Conservation (phyloP, 257 asterid species). For the Salvia hispanica region DNA sequence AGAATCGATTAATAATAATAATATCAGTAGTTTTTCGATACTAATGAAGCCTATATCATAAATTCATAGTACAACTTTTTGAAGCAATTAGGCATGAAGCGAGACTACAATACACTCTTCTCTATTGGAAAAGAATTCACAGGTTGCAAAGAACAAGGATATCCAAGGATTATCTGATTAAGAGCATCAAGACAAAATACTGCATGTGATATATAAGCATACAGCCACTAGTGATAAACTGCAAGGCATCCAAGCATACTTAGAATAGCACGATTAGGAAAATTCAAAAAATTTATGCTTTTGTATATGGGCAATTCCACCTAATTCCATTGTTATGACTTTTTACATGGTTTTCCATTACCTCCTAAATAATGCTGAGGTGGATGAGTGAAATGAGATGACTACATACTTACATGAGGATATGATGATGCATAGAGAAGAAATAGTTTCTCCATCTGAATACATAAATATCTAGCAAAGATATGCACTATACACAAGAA, state of each 20-base stretch:
- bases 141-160: conserved; percentile 8
- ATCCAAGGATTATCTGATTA: conserved; percentile 3
- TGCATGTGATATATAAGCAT: neutral
- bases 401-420: neutral
- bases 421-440: neutral
- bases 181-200: conserved; percentile 22
- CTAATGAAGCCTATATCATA: neutral
- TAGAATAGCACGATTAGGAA: neutral
- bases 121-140: neutral
- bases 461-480: neutral
- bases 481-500: neutral
- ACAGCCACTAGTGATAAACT: conserved; percentile 20
- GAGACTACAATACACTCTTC: conserved; percentile 3
- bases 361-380: no score
- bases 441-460: neutral
- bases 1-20: conserved; percentile 20
- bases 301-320: neutral
- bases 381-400: no score
- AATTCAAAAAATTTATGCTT: neutral
- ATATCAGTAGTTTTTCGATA: conserved; percentile 13
- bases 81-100: conserved; percentile 4
- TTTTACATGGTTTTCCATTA: no score
- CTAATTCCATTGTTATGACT: no score
- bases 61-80: neutral
- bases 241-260: neutral